Percentiles rank a stretch among this genome's conserved stretches.
phyloP scores from a whole-genome alignment of 805 yeast species.

The Candida hungchunana region DNA sequence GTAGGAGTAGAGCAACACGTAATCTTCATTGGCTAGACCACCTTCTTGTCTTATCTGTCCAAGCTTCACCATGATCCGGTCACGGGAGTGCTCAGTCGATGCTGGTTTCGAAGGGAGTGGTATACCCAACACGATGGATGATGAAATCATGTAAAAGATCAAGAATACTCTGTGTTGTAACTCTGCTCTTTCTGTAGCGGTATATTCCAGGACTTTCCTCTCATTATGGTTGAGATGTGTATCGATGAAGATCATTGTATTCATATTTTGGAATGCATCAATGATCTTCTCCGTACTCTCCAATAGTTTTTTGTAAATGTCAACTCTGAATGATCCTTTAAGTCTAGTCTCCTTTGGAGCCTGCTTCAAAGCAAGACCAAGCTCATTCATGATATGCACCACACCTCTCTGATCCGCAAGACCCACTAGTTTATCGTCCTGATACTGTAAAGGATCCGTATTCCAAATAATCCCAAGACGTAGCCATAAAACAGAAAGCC shows the following conservation, averaged over 20 bases:
- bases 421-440: conserved; percentile 24
- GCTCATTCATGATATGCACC: conserved; percentile 53
- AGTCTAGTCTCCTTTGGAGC: conserved; percentile 74
- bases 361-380: conserved; percentile 56
- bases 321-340: conserved; percentile 65
- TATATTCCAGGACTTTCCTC: conserved; percentile 47
- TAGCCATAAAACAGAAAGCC: conserved; percentile 68
- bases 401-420: conserved; percentile 34
- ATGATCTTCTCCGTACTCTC: conserved; percentile 57
- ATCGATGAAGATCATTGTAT: conserved; percentile 62
- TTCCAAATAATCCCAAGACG: conserved; percentile 81
- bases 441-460: conserved; percentile 58
- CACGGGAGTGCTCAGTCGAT: conserved; percentile 69
- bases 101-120: conserved; percentile 79
- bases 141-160: conserved; percentile 73
- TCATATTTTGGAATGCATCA: conserved; percentile 73
- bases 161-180: conserved; percentile 68
- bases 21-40: conserved; percentile 59
- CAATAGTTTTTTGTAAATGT: conserved; percentile 47
- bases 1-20: conserved; percentile 72
- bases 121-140: conserved; percentile 69
- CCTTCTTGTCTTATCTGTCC: conserved; percentile 48
- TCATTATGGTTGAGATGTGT: conserved; percentile 51
- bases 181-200: conserved; percentile 58
- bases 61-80: conserved; percentile 60